Evolutionary conservation across 257 asterid genomes (phyloP), one percentile per base, ranked within the genome.

Genomic region (Sherardia arvensis): DNA sequence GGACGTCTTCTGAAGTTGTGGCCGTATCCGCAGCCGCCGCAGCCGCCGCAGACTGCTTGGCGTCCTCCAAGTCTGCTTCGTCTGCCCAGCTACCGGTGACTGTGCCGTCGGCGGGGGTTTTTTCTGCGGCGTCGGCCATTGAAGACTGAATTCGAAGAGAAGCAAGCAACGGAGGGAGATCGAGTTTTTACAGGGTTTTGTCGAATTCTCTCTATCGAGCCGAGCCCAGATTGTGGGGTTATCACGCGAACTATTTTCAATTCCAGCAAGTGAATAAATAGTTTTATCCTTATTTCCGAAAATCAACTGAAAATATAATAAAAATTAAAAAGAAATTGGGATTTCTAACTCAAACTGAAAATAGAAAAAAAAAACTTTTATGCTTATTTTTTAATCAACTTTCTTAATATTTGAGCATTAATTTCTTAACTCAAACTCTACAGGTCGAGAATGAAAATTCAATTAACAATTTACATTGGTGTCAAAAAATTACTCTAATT

Each of bases 31-130:
- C 40, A 1, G 47, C 43, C 43, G 0, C 43, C 43, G 12, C 47
- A n/a, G 2, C 70, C 14, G 26, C 63, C 26, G 72, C 59, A 75
- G 51, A 75, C 90, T 2, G 90, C 17, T 64, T 64, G 53, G 68
- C 84, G 14, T 66, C 69, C 36, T 71, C 84, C 18, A 69, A 76
- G 8, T 80, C 83, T 8, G 80, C 85, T 22, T 68, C 79, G 53
- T 81, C 95, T 0, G 92, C 92, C 90, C 92, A 87, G 15, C 88
- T 22, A 15, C 68, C 60, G 1, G 23, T 49, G 9, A 64, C 43
- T 32, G 23, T 64, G 30, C 17, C 51, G 3, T 47, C 68, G 14
- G 68, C 59, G 20, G 68, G 71, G 65, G 54, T 74, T 12, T 72
- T 53, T 61, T 70, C 83, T 45, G 66, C 10, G 15, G 70, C 57